phyloP scores from a whole-genome alignment of 2,329 filamentous ascomycete species.

The Neofusicoccum cordaticola region DNA sequence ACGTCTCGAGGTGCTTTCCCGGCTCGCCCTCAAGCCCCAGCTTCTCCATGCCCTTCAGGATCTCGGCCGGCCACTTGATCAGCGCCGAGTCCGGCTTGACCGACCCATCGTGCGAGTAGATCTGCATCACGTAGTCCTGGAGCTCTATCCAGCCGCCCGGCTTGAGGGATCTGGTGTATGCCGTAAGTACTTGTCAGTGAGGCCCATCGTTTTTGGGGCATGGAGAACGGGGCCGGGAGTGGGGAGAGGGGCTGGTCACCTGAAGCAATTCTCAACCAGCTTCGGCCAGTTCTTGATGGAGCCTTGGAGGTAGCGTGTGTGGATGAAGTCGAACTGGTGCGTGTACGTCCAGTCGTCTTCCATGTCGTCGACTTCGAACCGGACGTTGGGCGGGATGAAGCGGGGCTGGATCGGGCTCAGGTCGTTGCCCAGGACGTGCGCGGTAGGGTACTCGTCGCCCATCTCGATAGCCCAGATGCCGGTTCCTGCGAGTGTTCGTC shows the following conservation, averaged over 20 bases:
- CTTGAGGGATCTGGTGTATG: conserved; percentile 28
- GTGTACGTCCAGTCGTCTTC: conserved; percentile 26
- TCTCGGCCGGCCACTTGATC: not conserved
- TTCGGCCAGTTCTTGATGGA: conserved; percentile 54
- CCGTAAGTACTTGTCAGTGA: conserved; percentile 45
- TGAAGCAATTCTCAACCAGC: conserved; percentile 50
- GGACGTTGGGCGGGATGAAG: conserved; percentile 47
- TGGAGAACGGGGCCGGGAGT: no score
- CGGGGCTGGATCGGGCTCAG: conserved; percentile 50
- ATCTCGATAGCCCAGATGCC: conserved; percentile 6
- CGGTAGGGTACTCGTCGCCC: conserved; percentile 27
- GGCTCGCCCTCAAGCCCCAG: conserved; percentile 16
- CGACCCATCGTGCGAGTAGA: conserved; percentile 33
- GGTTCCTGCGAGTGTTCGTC: not conserved
- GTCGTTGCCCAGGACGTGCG: conserved; percentile 44
- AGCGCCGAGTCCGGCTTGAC: conserved; percentile 20
- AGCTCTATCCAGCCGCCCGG: conserved; percentile 35
- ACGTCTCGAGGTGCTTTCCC: conserved; percentile 23
- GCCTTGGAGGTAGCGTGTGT: conserved; percentile 50
- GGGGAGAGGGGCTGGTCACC: conserved; percentile 29
- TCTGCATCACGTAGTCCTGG: conserved; percentile 26
- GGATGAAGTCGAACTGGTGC: conserved; percentile 56
- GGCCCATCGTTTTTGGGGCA: no score
- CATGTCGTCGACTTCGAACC: conserved; percentile 53
- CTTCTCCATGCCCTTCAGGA: not conserved